Conservation (phyloP, 2,329 filamentous ascomycete species). For the Stagonosporopsis tanaceti region DNA sequence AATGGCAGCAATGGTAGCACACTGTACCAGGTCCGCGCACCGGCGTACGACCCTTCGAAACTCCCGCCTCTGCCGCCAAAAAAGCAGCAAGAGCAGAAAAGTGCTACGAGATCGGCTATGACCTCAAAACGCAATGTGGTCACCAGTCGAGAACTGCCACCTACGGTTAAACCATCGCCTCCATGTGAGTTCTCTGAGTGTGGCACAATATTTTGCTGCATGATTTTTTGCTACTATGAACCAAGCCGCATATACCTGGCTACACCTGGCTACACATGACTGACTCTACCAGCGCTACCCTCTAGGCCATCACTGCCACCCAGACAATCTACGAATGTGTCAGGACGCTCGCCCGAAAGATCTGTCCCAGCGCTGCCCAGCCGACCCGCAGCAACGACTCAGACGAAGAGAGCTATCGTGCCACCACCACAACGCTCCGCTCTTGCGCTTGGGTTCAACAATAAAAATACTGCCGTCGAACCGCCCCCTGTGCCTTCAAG, state of each 20-base stretch:
- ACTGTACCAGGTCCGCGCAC: conserved; percentile 58
- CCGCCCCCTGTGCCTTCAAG: conserved; percentile 42
- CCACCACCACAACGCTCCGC: conserved; percentile 53
- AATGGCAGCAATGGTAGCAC: conserved; percentile 46
- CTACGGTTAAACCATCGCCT: conserved; percentile 38
- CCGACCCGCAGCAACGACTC: conserved; percentile 17
- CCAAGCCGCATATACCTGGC: not conserved
- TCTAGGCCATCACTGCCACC: conserved; percentile 33
- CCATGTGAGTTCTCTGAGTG: conserved; percentile 26
- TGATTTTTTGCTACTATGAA: not conserved
- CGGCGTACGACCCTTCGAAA: conserved; percentile 63
- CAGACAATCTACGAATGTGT: conserved; percentile 21
- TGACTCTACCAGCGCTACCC: conserved; percentile 24
- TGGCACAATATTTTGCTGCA: not conserved
- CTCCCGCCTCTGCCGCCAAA: conserved; percentile 65
- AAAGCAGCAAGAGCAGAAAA: conserved; percentile 50
- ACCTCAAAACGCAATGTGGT: conserved; percentile 44
- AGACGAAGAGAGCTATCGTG: conserved; percentile 24
- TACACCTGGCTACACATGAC: not conserved
- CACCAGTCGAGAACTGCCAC: conserved; percentile 35
- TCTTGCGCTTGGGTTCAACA: conserved; percentile 58
- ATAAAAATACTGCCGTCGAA: conserved; percentile 45
- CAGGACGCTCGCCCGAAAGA: conserved; percentile 23
- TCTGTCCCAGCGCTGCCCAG: conserved; percentile 28
- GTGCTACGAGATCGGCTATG: conserved; percentile 48